Conservation (phyloP, 495 filamentous ascomycete genomes). For the Lepraria neglecta region DNA sequence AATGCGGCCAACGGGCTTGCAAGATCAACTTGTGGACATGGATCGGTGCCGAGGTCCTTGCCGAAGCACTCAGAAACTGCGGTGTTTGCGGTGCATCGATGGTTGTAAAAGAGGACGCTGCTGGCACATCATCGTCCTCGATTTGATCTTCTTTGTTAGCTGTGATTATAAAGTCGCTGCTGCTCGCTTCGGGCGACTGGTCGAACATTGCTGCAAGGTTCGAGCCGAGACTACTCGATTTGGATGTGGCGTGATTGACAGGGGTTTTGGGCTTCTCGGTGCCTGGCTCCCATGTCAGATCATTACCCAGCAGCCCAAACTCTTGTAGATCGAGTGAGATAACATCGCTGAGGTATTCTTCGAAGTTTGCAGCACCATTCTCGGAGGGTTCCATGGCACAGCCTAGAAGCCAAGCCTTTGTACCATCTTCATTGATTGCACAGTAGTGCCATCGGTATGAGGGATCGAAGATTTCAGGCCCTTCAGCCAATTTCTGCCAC, state of each 20-base stretch:
- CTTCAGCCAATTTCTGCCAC: slow-evolving; percentile 91
- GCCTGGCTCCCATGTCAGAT: slow-evolving; percentile 51
- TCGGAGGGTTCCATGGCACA: slow-evolving; percentile 63
- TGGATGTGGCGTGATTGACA: slow-evolving; percentile 42
- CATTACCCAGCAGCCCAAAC: slow-evolving; percentile 82
- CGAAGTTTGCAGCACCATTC: slow-evolving; percentile 50
- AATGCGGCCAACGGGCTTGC: slow-evolving; percentile 93
- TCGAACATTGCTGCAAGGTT: slow-evolving; percentile 85
- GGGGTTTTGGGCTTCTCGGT: slow-evolving; percentile 50
- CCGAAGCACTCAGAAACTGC: slow-evolving; percentile 56
- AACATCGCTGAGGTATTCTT: slow-evolving; percentile 90
- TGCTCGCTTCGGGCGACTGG: slow-evolving; percentile 66
- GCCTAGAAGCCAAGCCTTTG: slow-evolving; percentile 93
- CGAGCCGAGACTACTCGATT: slow-evolving; percentile 61
- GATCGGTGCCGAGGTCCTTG: slow-evolving; percentile 73
- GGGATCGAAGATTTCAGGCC: slow-evolving; percentile 79
- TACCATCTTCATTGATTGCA: slow-evolving; percentile 83
- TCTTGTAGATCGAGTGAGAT: slow-evolving; percentile 81
- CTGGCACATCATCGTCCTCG: slow-evolving; percentile 55
- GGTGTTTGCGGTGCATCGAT: slow-evolving; percentile 34
- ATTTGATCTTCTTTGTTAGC: slow-evolving; percentile 63
- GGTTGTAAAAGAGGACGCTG: slow-evolving; percentile 33
- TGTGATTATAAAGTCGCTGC: slow-evolving; percentile 79
- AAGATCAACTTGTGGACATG: slow-evolving; percentile 90
- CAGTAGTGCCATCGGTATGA: slow-evolving; percentile 97